Evolutionary conservation across 1,139 yeast species (phyloP).

Genomic region (Yamadazyma friedrichii): DNA sequence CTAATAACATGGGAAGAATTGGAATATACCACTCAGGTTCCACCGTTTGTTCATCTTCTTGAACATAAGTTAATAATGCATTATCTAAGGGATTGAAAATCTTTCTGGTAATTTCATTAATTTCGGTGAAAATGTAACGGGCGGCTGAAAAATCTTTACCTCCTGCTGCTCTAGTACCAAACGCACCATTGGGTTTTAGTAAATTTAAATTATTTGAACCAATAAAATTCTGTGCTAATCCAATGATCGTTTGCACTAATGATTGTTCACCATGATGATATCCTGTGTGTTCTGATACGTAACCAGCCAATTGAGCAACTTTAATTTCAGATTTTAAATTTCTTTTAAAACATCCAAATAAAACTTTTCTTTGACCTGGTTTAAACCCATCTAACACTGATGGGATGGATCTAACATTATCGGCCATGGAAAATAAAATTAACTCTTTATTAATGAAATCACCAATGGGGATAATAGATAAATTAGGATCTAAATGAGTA

Average conservation of each 20-base stretch:
- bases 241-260: constrained; percentile 83
- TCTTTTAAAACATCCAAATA: constrained; percentile 85
- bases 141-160: constrained; percentile 99
- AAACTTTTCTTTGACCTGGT: constrained; percentile 95
- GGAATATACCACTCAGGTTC: constrained; percentile 98
- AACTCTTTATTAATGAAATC: constrained; percentile 95
- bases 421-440: constrained; percentile 95
- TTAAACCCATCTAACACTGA: constrained; percentile 92
- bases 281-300: constrained; percentile 84
- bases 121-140: constrained; percentile 91
- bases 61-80: constrained; percentile 73
- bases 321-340: constrained; percentile 77
- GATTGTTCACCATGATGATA: constrained; percentile 97
- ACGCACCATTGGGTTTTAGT: constrained; percentile 89
- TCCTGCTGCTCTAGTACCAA: constrained; percentile 96
- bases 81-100: constrained; percentile 82
- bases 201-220: constrained; percentile 89
- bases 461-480: constrained; percentile 78
- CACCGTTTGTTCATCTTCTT: constrained; percentile 91
- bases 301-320: constrained; percentile 90
- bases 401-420: constrained; percentile 93
- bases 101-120: constrained; percentile 70
- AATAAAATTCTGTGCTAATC: constrained; percentile 91
- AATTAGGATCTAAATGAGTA: constrained; percentile 82
- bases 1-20: constrained; percentile 85